These are phyloP conservation scores for Macrotyloma uniflorum DNA, from an alignment of 306 rosid genomes.

Conservation along the genomic window DNA sequence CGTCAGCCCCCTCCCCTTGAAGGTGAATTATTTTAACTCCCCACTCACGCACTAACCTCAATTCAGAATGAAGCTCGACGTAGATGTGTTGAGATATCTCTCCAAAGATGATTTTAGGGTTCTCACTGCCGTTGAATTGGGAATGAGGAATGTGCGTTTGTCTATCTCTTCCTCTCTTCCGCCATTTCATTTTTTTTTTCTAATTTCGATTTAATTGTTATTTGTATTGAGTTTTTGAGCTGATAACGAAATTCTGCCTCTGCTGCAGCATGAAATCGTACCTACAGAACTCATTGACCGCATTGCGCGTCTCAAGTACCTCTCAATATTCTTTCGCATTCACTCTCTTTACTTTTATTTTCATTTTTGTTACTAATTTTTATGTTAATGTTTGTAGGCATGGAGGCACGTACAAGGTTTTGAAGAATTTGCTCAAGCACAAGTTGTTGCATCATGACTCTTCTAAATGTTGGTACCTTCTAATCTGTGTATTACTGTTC, in stretches of 20 bases:
- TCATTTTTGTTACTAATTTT: background rate
- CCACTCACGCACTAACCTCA: background rate
- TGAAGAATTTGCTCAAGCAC: conserved; percentile 84
- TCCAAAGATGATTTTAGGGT: conserved; percentile 94
- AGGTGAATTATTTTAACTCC: too few species aligned
- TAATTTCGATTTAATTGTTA: background rate
- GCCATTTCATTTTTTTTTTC: background rate
- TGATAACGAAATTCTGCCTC: background rate
- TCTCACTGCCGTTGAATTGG: conserved; percentile 92
- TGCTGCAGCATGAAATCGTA: conserved; percentile 76
- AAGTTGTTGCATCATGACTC: conserved; percentile 91
- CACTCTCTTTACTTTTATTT: background rate
- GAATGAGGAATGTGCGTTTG: conserved; percentile 76
- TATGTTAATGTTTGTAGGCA: conserved; percentile 51
- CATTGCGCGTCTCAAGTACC: conserved; percentile 55
- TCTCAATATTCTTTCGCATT: background rate
- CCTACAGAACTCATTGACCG: conserved; percentile 77
- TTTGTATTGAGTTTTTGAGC: background rate
- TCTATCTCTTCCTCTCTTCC: background rate
- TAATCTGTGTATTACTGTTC: background rate
- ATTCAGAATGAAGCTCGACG: conserved; percentile 71
- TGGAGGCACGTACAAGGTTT: conserved; percentile 88
- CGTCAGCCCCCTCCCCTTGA: too few species aligned
- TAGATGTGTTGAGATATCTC: conserved; percentile 76
- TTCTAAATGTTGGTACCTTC: conserved; percentile 73